Percentiles rank a stretch among this genome's conserved stretches.
Conservation (phyloP, 148 eudicot species). For the Rhododendron mucronatum region DNA sequence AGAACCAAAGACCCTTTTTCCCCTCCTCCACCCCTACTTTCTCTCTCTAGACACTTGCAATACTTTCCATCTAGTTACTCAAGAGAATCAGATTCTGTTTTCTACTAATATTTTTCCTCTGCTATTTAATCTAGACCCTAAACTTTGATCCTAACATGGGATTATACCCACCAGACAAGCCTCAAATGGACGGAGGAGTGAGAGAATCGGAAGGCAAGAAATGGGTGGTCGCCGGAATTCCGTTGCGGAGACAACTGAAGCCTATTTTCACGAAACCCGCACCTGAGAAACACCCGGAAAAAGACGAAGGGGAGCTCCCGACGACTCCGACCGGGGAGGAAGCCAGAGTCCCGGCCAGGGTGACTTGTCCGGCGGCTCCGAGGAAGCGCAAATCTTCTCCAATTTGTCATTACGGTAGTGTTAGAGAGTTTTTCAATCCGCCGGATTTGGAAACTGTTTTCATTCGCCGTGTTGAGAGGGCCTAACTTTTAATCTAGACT, state of each 20-base stretch:
- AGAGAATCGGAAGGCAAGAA: constrained; percentile 21
- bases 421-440: constrained; percentile 32
- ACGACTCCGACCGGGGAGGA: constrained; percentile 52
- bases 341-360: constrained; percentile 39
- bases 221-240: constrained; percentile 40
- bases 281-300: background rate
- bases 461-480: constrained; percentile 20
- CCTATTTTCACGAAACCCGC: constrained; percentile 24
- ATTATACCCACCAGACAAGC: background rate
- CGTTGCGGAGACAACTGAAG: constrained; percentile 20
- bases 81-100: background rate
- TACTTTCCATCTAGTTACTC: constrained; percentile 9
- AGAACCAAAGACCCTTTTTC: background rate
- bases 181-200: constrained; percentile 10
- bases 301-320: constrained; percentile 20
- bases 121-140: background rate
- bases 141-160: constrained; percentile 11
- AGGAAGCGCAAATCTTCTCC: constrained; percentile 41
- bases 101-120: background rate
- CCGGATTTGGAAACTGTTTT: constrained; percentile 44
- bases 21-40: background rate
- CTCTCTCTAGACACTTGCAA: background rate
- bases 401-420: constrained; percentile 18
- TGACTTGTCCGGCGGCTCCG: constrained; percentile 52
- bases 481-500: background rate